Percentiles rank a stretch among this genome's conserved stretches.
Conservation (phyloP, 192 early-diverging fungal species). For the Piromyces sp. region DNA sequence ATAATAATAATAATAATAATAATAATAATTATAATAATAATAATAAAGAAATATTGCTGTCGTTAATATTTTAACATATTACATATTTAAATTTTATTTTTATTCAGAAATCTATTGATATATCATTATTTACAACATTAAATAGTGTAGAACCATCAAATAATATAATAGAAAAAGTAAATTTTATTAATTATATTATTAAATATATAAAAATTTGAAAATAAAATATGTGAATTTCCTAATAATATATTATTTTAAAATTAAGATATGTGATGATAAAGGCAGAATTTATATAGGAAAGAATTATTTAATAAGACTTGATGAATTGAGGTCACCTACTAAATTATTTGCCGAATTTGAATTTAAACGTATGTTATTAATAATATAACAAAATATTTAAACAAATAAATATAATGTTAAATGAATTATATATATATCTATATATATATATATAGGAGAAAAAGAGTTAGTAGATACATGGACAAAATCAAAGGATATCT, state of each 20-base stretch:
- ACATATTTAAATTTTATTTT: too few species aligned
- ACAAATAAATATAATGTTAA: too few species aligned
- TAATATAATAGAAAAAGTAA: neutral
- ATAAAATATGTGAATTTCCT: too few species aligned
- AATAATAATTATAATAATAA: too few species aligned
- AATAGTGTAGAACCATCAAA: neutral
- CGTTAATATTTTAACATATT: too few species aligned
- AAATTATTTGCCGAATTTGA: neutral
- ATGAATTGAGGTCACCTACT: neutral
- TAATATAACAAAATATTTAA: too few species aligned
- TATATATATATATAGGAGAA: neutral
- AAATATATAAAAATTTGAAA: too few species aligned
- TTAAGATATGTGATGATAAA: neutral
- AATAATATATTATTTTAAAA: too few species aligned
- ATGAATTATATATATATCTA: too few species aligned
- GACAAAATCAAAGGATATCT: too few species aligned
- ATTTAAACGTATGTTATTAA: neutral
- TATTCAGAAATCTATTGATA: neutral
- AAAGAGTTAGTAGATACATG: neutral
- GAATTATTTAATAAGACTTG: neutral
- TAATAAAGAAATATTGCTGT: too few species aligned
- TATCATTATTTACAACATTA: neutral
- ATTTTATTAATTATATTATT: neutral
- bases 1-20: too few species aligned
- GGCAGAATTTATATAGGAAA: neutral